Percentiles rank a stretch among this genome's conserved stretches.
Conservation (phyloP, 2,329 filamentous ascomycete species). For the Colletotrichum tofieldiae region DNA sequence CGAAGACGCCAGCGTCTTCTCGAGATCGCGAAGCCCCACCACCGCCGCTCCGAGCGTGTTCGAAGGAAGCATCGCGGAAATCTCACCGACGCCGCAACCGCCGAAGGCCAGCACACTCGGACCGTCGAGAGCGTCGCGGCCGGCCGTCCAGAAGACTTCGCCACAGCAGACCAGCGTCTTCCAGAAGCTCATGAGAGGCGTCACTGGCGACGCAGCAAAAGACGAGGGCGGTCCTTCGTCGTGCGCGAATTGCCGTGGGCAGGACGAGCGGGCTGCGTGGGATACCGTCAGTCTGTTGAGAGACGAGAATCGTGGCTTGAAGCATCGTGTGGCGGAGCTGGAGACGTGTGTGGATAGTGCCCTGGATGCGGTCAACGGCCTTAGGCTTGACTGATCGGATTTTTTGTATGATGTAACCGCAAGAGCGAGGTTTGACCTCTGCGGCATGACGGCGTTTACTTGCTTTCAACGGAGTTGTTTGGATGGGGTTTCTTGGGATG, state of each 20-base stretch:
- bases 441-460: slow-evolving; percentile 29
- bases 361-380: slow-evolving; percentile 71
- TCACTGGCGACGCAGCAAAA: slow-evolving; percentile 54
- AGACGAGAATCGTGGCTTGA: slow-evolving; percentile 75
- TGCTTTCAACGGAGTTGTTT: slow-evolving; percentile 12
- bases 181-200: slow-evolving; percentile 61
- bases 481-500: slow-evolving; percentile 6
- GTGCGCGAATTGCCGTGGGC: slow-evolving; percentile 72
- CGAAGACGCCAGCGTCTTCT: slow-evolving; percentile 73
- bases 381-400: slow-evolving; percentile 57
- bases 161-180: slow-evolving; percentile 50
- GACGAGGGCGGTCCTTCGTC: slow-evolving; percentile 47
- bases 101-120: slow-evolving; percentile 43
- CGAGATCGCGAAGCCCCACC: slow-evolving; percentile 72
- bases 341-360: slow-evolving; percentile 75
- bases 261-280: slow-evolving; percentile 74
- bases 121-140: slow-evolving; percentile 6
- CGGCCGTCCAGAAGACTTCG: slow-evolving; percentile 47
- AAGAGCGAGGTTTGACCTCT: background rate
- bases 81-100: slow-evolving; percentile 40
- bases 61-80: slow-evolving; percentile 47
- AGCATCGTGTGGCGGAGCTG: slow-evolving; percentile 71
- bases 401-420: background rate
- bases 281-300: slow-evolving; percentile 74
- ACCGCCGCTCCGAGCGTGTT: slow-evolving; percentile 57